Conservation (phyloP, 2,329 filamentous ascomycete genomes). For the Fusarium decemcellulare region DNA sequence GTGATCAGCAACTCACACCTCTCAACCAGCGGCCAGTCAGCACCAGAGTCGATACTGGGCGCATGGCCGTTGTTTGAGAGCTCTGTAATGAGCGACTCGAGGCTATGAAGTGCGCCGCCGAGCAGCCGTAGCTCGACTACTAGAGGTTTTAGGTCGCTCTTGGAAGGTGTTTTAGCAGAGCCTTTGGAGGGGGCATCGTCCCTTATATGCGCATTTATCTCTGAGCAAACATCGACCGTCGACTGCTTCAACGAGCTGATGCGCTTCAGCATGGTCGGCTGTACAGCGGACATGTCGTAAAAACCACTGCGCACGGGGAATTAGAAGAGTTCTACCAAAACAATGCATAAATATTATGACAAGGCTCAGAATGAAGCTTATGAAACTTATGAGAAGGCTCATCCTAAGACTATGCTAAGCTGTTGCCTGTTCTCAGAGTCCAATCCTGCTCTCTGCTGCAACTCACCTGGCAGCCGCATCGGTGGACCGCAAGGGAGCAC, state of each 20-base stretch:
- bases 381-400: too few species aligned
- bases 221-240: conserved; percentile 34
- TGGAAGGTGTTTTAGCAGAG: not conserved
- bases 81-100: conserved; percentile 42
- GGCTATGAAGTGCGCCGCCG: conserved; percentile 40
- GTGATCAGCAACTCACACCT: conserved; percentile 38
- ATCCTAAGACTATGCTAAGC: too few species aligned
- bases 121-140: conserved; percentile 42
- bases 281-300: not conserved
- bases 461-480: not conserved
- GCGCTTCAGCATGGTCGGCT: conserved; percentile 26
- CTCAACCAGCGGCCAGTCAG: conserved; percentile 42
- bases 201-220: conserved; percentile 25
- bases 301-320: not conserved
- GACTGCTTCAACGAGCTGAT: conserved; percentile 36
- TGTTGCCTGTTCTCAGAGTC: not conserved
- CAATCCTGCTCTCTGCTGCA: not conserved
- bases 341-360: too few species aligned
- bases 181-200: conserved; percentile 4
- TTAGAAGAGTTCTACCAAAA: not conserved
- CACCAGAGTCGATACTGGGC: conserved; percentile 13
- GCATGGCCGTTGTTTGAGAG: conserved; percentile 17
- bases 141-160: conserved; percentile 32
- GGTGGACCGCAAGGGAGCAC: too few species aligned
- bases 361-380: too few species aligned